Percentiles rank a stretch among this genome's conserved stretches.
phyloP scores from a whole-genome alignment of 805 yeast genomes.

The Candida nemodendra region DNA sequence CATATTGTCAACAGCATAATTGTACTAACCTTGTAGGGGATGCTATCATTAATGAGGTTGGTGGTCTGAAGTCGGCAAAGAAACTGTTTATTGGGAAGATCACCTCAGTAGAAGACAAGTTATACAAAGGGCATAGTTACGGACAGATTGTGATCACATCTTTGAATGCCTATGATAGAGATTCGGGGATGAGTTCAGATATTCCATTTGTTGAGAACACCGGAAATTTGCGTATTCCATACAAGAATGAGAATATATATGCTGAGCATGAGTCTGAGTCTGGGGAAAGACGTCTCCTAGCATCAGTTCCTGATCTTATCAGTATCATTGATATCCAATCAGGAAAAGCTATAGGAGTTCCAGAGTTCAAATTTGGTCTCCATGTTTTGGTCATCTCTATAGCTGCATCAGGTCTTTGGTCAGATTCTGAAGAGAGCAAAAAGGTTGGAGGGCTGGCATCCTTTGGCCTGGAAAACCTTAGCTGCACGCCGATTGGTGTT shows the following conservation, averaged over 20 bases:
- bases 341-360: slow-evolving; percentile 30
- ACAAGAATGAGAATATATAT: slow-evolving; percentile 46
- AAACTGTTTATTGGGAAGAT: slow-evolving; percentile 42
- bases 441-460: slow-evolving; percentile 34
- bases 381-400: slow-evolving; percentile 24
- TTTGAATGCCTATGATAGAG: background rate
- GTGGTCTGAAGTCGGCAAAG: slow-evolving; percentile 30
- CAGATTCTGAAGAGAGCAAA: slow-evolving; percentile 29
- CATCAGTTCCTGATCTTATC: slow-evolving; percentile 26
- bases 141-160: slow-evolving; percentile 37
- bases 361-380: slow-evolving; percentile 28
- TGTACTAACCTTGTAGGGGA: slow-evolving; percentile 34
- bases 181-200: background rate
- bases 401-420: slow-evolving; percentile 32
- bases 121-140: slow-evolving; percentile 41
- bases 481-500: slow-evolving; percentile 34
- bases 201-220: slow-evolving; percentile 8
- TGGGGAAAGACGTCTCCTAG: slow-evolving; percentile 12
- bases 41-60: slow-evolving; percentile 36
- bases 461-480: slow-evolving; percentile 27
- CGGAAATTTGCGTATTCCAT: slow-evolving; percentile 36
- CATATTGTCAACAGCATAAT: slow-evolving; percentile 33
- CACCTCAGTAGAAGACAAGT: slow-evolving; percentile 39
- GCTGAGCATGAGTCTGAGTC: slow-evolving; percentile 9
- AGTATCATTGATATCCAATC: slow-evolving; percentile 24